Conservation (phyloP, 2,329 filamentous ascomycete species). For the Trichoderma breve region DNA sequence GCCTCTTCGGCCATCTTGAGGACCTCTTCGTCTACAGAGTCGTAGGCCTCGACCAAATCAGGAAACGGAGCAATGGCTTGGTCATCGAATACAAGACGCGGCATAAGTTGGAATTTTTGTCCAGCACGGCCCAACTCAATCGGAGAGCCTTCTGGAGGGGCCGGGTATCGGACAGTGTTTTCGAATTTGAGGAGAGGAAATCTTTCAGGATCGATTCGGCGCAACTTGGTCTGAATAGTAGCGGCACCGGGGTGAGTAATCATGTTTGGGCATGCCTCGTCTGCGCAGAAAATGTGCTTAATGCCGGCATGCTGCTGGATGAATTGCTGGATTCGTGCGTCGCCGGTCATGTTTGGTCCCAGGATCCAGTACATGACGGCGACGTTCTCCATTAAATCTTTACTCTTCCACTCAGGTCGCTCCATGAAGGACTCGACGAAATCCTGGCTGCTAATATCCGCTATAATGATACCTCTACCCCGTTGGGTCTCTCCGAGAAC, state of each 20-base stretch:
- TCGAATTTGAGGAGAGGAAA: slow-evolving; percentile 70
- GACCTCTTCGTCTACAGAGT: slow-evolving; percentile 43
- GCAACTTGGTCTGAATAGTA: slow-evolving; percentile 64
- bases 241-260: slow-evolving; percentile 68
- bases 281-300: slow-evolving; percentile 75
- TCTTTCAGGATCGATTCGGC: slow-evolving; percentile 68
- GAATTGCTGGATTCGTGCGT: slow-evolving; percentile 65
- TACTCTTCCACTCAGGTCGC: slow-evolving; percentile 68
- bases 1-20: slow-evolving; percentile 52
- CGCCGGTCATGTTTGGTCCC: slow-evolving; percentile 62
- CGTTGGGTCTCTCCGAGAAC: slow-evolving; percentile 67
- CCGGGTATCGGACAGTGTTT: slow-evolving; percentile 41
- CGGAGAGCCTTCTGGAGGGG: slow-evolving; percentile 26
- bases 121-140: slow-evolving; percentile 45
- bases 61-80: slow-evolving; percentile 45
- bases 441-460: slow-evolving; percentile 70
- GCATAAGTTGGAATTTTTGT: slow-evolving; percentile 47
- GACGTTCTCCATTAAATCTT: slow-evolving; percentile 64
- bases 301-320: slow-evolving; percentile 60
- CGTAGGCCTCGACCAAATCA: slow-evolving; percentile 46
- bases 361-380: slow-evolving; percentile 78
- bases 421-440: slow-evolving; percentile 69
- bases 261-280: slow-evolving; percentile 72
- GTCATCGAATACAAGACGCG: slow-evolving; percentile 45
- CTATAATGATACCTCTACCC: slow-evolving; percentile 72